Evolutionary conservation across 495 filamentous ascomycete genomes (phyloP).

Genomic region (Staphylotrichum longicolle): DNA sequence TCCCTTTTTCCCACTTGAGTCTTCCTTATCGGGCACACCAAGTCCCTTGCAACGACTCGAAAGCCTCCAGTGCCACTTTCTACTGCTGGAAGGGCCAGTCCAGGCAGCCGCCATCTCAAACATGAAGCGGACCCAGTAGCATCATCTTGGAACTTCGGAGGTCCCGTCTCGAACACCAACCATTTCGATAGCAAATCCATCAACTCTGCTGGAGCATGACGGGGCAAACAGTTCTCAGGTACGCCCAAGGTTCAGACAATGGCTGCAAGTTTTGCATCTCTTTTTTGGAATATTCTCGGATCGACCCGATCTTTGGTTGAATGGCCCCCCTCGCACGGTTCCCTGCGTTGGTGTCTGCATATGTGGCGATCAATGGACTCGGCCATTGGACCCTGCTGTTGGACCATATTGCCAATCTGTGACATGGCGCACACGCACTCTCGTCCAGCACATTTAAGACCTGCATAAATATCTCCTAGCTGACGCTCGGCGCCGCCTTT

Average conservation of each 20-base stretch:
- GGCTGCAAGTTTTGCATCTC: background rate
- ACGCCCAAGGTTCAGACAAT: background rate
- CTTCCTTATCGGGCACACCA: no score
- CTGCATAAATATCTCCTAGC: background rate
- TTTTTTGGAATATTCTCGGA: background rate
- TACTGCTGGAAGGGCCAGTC: no score
- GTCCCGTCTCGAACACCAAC: no score
- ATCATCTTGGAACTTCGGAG: no score
- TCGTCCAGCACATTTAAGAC: constrained; percentile 1
- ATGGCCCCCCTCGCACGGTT: background rate
- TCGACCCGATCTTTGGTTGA: background rate
- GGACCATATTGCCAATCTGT: background rate
- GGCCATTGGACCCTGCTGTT: constrained; percentile 13
- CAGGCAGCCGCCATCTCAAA: no score
- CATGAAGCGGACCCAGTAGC: no score
- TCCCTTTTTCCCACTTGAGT: background rate
- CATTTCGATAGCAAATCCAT: no score
- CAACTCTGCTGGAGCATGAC: no score
- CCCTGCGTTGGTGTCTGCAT: constrained; percentile 12
- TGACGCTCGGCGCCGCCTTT: background rate
- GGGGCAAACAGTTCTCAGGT: no score
- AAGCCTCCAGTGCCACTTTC: no score
- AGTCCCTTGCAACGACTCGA: background rate
- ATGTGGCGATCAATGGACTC: background rate
- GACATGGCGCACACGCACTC: background rate